These are phyloP conservation scores for Phytopythium oedochilum DNA, from an alignment of 352 stramenopile genomes.

Conservation along the genomic window DNA sequence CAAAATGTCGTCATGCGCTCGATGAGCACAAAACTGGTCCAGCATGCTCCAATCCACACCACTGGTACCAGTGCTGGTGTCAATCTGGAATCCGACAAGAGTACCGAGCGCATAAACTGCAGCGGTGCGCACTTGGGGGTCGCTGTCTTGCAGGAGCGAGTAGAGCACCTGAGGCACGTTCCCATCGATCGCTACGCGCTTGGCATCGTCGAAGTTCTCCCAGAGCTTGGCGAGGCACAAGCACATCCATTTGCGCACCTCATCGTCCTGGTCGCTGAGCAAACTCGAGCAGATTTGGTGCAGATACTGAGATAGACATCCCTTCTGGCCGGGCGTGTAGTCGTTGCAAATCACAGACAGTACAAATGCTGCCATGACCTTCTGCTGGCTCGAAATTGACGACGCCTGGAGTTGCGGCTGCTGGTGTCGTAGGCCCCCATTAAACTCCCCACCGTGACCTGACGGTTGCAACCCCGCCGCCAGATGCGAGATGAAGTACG, in stretches of 20 bases:
- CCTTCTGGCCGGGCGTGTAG: slow-evolving; percentile 90
- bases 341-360: slow-evolving; percentile 93
- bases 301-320: slow-evolving; percentile 90
- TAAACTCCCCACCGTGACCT: slow-evolving; percentile 8
- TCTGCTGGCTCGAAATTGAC: slow-evolving; percentile 63
- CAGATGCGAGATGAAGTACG: slow-evolving; percentile 96
- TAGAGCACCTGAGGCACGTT: slow-evolving; percentile 85
- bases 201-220: slow-evolving; percentile 89
- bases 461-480: slow-evolving; percentile 53
- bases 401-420: slow-evolving; percentile 4
- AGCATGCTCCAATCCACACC: slow-evolving; percentile 40
- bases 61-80: slow-evolving; percentile 43
- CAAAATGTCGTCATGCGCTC: slow-evolving; percentile 61
- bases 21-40: slow-evolving; percentile 55
- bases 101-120: slow-evolving; percentile 92
- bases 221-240: slow-evolving; percentile 95
- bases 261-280: slow-evolving; percentile 52
- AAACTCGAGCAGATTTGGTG: slow-evolving; percentile 72
- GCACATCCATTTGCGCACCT: slow-evolving; percentile 83
- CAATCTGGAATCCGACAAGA: slow-evolving; percentile 84
- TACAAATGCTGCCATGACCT: slow-evolving; percentile 95
- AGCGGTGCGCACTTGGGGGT: slow-evolving; percentile 89
- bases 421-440: neutral
- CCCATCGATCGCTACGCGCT: slow-evolving; percentile 82
- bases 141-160: slow-evolving; percentile 76